Evolutionary conservation across 1,284 basidiomycete genomes (phyloP).

Genomic region (Fomitopsis schrenkii): DNA sequence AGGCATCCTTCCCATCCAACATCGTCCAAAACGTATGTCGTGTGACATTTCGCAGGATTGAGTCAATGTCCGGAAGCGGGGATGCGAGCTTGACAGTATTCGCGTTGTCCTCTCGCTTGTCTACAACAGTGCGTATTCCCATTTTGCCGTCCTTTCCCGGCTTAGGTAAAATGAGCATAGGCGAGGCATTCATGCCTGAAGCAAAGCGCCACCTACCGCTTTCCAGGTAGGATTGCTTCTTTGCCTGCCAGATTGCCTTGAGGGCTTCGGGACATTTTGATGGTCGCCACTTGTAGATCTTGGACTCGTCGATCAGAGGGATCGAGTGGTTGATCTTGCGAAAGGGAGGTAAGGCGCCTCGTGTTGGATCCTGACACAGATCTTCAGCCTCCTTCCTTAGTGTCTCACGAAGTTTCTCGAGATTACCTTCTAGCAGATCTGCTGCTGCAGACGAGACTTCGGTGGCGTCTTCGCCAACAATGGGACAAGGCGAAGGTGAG

Average conservation of each 20-base stretch:
- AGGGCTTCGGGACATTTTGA: constrained; percentile 29
- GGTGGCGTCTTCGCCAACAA: constrained; percentile 15
- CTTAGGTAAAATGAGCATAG: constrained; percentile 30
- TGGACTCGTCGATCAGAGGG: constrained; percentile 31
- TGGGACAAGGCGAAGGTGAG: constrained; percentile 3
- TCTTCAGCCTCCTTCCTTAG: constrained; percentile 17
- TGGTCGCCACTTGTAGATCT: constrained; percentile 27
- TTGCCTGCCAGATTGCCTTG: constrained; percentile 20
- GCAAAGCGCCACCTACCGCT: constrained; percentile 26
- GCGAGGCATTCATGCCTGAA: constrained; percentile 26
- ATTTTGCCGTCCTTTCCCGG: constrained; percentile 22
- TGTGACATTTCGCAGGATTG: constrained; percentile 3
- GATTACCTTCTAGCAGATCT: constrained; percentile 12
- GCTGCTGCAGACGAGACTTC: constrained; percentile 11
- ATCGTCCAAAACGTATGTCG: neutral
- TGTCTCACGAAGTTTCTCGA: constrained; percentile 12
- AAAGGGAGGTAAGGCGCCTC: constrained; percentile 28
- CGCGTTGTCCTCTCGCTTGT: constrained; percentile 25
- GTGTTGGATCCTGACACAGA: constrained; percentile 23
- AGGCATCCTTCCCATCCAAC: constrained; percentile 14
- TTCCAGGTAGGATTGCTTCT: constrained; percentile 23
- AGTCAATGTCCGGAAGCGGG: constrained; percentile 18
- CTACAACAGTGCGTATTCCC: constrained; percentile 27
- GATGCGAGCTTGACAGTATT: constrained; percentile 33
- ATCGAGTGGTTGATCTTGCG: constrained; percentile 35